Evolutionary conservation across 2,329 filamentous ascomycete genomes (phyloP), one percentile per base, ranked within the genome.

Genomic region (Xylariaceae sp.): DNA sequence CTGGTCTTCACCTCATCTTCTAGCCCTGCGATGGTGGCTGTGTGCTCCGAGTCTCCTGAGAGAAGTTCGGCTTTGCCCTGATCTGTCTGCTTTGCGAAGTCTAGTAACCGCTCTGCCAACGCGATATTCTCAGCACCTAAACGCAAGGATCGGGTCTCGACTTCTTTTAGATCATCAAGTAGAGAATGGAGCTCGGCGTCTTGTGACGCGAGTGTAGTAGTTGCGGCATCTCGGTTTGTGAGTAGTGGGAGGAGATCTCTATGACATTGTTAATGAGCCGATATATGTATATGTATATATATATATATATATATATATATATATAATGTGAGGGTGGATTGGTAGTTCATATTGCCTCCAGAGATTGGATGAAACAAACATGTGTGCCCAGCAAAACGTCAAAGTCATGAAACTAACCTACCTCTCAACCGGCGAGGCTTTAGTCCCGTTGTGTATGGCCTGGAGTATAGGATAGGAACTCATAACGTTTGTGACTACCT

Each of bases 381-480:
- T 41, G 8, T 46, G 35, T 26, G 29, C 29, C 26, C 4, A 26
- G n/a, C 12, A 52, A 30, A 11, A 34, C n/a, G 29, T 30, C 19
- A 39, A 34, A 7, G n/a, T 11, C 7, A 26, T 41, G 50, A 43
- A 41, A 34, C 12, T 19, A 12, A 57, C 70, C 40, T 76, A 89
- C 88, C 83, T 81, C 71, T 94, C 88, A 50, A 85, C 76, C 44
- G 81, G 80, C 2, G 83, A 81, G 19, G 83, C 80, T 56, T 81
- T 78, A 9, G 80, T 80, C 43, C 84, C 84, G 56, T 80, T 75
- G 68, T 95, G 88, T 40, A 92, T 83, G 5, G 89, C 86, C 65
- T 88, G 89, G 54, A 95, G 74, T 41, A 88, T 84, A 6, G 90
- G 89, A 64, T 89, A 86, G 54, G 85, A 84, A 62, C 83, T 82